These are phyloP conservation scores for Zygnema circumcarinatum DNA, from an alignment of 139 green algal species.

Conservation along the genomic window DNA sequence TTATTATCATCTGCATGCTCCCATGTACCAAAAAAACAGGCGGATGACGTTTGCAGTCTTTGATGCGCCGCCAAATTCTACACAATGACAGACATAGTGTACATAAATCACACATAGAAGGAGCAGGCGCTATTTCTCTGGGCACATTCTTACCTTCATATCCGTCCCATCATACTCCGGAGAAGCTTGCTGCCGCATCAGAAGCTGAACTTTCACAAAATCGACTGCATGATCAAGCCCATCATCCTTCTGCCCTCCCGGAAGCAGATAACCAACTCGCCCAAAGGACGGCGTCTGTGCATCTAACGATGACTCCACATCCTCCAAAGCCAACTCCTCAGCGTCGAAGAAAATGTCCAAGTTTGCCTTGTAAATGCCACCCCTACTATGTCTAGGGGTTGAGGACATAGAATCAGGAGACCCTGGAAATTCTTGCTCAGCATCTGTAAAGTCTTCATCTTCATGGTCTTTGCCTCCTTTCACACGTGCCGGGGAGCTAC, in stretches of 20 bases:
- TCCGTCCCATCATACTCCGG: constrained; percentile 61
- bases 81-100: no score
- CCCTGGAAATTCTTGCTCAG: constrained; percentile 30
- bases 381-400: neutral
- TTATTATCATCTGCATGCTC: constrained; percentile 67
- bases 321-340: constrained; percentile 13
- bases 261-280: constrained; percentile 1
- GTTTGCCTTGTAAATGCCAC: neutral
- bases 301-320: neutral
- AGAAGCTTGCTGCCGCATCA: constrained; percentile 57
- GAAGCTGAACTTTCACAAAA: constrained; percentile 66
- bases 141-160: constrained; percentile 49
- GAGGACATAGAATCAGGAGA: constrained; percentile 34
- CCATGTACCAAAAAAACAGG: no score
- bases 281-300: constrained; percentile 5
- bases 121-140: no score
- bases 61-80: no score
- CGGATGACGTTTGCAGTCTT: no score
- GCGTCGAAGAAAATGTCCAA: constrained; percentile 18
- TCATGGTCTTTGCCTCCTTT: constrained; percentile 10
- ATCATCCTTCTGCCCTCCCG: neutral
- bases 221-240: neutral
- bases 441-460: constrained; percentile 69
- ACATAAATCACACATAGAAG: no score
- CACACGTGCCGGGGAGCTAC: neutral